A percentile compares a stretch with the other conserved stretches of the same genome.
Evolutionary conservation across 2,329 filamentous ascomycete genomes (phyloP).

Genomic region (Trichoderma simmonsii): DNA sequence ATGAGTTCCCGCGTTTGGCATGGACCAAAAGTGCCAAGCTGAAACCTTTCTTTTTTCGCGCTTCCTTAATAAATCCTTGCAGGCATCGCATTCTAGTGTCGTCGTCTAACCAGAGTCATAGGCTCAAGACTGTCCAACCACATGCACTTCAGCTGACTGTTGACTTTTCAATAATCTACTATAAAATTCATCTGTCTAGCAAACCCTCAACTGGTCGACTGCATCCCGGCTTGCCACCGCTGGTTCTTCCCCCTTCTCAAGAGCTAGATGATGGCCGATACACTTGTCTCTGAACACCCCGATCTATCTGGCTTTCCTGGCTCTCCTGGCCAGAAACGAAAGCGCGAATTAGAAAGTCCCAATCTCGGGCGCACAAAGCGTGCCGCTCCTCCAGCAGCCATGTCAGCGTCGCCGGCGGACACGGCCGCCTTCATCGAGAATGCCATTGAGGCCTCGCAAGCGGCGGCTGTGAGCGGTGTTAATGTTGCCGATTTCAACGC

Average conservation of each 20-base stretch:
- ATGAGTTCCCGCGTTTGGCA: background rate
- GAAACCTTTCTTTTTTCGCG: background rate
- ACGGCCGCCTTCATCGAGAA: conserved; percentile 54
- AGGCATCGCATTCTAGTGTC: conserved; percentile 6
- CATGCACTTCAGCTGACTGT: conserved; percentile 7
- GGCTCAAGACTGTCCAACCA: background rate
- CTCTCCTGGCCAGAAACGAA: conserved; percentile 53
- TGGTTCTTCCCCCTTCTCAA: background rate
- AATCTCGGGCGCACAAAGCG: conserved; percentile 51
- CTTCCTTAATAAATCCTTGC: conserved; percentile 1
- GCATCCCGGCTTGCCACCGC: background rate
- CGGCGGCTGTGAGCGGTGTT: conserved; percentile 39
- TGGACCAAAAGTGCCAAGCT: conserved; percentile 1
- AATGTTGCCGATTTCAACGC: conserved; percentile 55
- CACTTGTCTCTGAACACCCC: conserved; percentile 45
- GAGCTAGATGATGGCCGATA: conserved; percentile 43
- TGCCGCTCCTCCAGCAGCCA: conserved; percentile 43
- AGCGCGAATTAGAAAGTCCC: conserved; percentile 51
- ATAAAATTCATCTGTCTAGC: background rate
- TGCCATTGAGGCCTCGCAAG: conserved; percentile 45
- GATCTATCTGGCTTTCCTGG: conserved; percentile 43
- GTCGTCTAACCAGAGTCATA: conserved; percentile 4
- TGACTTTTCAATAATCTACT: background rate
- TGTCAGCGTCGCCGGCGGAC: conserved; percentile 42
- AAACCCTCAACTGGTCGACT: background rate